Conservation (phyloP, 1,284 basidiomycete species). For the Leccinum pachyderme region DNA sequence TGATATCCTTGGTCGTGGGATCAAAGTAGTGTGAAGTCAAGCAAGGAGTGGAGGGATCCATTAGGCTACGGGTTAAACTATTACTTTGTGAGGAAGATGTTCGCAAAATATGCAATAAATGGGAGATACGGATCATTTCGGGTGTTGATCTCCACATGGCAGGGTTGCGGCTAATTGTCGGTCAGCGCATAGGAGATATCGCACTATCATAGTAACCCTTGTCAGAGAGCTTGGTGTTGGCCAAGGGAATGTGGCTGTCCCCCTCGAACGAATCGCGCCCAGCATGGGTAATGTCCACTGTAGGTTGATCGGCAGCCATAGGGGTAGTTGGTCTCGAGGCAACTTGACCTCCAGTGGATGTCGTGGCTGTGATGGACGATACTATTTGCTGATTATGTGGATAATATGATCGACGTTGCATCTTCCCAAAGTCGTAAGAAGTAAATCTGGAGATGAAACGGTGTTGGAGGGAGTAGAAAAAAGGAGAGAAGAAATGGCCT, state of each 20-base stretch:
- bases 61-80: conserved; percentile 22
- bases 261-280: conserved; percentile 24
- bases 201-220: conserved; percentile 29
- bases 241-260: conserved; percentile 16
- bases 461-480: not conserved
- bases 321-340: conserved; percentile 50
- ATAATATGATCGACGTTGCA: conserved; percentile 81
- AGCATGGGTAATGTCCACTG: conserved; percentile 14
- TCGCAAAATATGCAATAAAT: conserved; percentile 29
- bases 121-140: conserved; percentile 17
- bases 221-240: conserved; percentile 22
- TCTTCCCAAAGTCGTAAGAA: conserved; percentile 81
- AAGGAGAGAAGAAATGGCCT: conserved; percentile 33
- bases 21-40: conserved; percentile 8
- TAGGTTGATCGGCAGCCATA: conserved; percentile 28
- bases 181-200: not conserved
- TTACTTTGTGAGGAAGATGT: conserved; percentile 18
- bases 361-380: conserved; percentile 45
- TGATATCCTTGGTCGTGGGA: conserved; percentile 16
- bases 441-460: conserved; percentile 53
- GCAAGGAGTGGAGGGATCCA: conserved; percentile 19
- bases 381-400: conserved; percentile 71
- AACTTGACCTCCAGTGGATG: conserved; percentile 42
- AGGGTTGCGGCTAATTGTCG: not conserved
- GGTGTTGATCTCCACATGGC: conserved; percentile 5